Evolutionary conservation across 2,329 filamentous ascomycete species (phyloP), one percentile per base, ranked within the genome.

Genomic region (Scedosporium boydii): DNA sequence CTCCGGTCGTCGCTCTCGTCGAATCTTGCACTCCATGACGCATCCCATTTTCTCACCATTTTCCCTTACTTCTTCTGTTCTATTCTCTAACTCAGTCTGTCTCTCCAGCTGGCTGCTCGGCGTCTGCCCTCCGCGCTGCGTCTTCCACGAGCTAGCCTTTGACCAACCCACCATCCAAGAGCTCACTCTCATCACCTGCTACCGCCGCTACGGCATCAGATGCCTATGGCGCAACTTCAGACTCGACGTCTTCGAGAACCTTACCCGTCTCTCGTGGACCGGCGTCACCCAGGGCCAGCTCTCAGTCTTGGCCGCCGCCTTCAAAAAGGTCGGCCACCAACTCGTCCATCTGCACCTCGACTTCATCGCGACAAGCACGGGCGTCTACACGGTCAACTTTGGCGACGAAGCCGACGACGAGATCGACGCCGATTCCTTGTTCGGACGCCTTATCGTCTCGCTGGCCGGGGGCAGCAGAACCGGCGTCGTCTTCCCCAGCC

Each of bases 231-330:
- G 51, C 23, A 12, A 23, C 21, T 23, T 23, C 6, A 23, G 14
- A 14, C 51, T 55, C 44, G 55, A 46, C 46, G 18, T 18, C 46
- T 21, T 34, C 26, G 26, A 55, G 14, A 51, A 61, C 59, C 27
- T 61, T n/a, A 61, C n/a, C 7, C 59, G 44, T 48, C 42, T 61
- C 29, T 55, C 59, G n/a, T 61, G 59, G 59, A 56, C 48, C 5
- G 59, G 59, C 3, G 26, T 61, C 59, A 51, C 23, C 59, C 59
- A 21, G n/a, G 41, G 26, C 27, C 59, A 61, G 42, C 48, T 55
- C 48, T 29, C 42, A 1, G 18, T 56, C 12, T 23, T 55, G 7
- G n/a, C 16, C 44, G 9, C 12, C 6, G 59, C 46, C 12, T 51
- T 61, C 10, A 23, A 14, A 9, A 26, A 27, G 7, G 7, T 38